A percentile compares a stretch with the other conserved stretches of the same genome.
Evolutionary conservation across 345 rosid genomes (phyloP).

Genomic region (Gynandropsis gynandra): DNA sequence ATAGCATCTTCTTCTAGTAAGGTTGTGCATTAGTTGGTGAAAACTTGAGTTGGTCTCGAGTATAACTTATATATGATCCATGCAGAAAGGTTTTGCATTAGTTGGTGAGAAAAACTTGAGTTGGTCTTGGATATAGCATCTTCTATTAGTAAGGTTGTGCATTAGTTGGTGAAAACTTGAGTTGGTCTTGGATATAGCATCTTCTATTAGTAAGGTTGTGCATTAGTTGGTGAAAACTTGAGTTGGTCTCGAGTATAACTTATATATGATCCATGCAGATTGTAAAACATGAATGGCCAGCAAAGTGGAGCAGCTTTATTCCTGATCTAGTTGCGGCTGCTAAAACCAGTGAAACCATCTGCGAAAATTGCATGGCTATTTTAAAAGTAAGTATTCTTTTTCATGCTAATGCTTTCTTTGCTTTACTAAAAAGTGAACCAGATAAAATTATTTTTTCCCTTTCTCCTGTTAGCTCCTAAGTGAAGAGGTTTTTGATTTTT

Average conservation of each 20-base stretch:
- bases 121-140: too few relatives aligned
- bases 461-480: conserved; percentile 64
- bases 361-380: conserved; percentile 98
- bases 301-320: conserved; percentile 94
- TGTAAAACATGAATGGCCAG: conserved; percentile 98
- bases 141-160: too few relatives aligned
- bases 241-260: conserved; percentile 16
- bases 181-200: too few relatives aligned
- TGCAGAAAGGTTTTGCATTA: conserved; percentile 30
- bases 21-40: conserved; percentile 7
- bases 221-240: conserved; percentile 1
- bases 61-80: conserved; percentile 16
- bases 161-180: too few relatives aligned
- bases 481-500: conserved; percentile 99
- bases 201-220: conserved; percentile 5
- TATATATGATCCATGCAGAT: conserved; percentile 39
- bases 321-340: conserved; percentile 99
- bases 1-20: conserved; percentile 3
- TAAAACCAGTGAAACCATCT: conserved; percentile 98
- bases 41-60: conserved; percentile 3
- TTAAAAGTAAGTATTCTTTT: conserved; percentile 54
- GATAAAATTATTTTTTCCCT: conserved; percentile 16
- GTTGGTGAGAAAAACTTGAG: too few relatives aligned
- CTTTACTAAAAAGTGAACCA: conserved; percentile 2
- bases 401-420: conserved; percentile 13